These are phyloP conservation scores for Pleurotus salmoneostramineus DNA, from an alignment of 768 basidiomycete genomes.

Conservation along the genomic window DNA sequence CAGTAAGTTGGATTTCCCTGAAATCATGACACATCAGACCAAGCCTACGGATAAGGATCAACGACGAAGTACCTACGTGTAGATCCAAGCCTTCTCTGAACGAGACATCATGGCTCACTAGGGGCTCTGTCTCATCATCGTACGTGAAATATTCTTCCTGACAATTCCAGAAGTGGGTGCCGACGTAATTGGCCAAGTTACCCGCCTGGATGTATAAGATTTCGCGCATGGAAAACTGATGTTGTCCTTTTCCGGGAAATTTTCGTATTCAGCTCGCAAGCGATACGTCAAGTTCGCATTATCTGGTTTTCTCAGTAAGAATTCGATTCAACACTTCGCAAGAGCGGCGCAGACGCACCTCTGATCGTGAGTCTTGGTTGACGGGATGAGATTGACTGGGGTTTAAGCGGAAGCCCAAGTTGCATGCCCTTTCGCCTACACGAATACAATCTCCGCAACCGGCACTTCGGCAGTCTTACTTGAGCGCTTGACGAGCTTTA, in stretches of 20 bases:
- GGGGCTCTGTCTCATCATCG: slow-evolving; percentile 36
- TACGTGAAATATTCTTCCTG: slow-evolving; percentile 68
- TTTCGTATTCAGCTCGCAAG: no score
- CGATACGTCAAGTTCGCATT: no score
- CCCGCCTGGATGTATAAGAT: slow-evolving; percentile 80
- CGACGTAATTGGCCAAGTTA: slow-evolving; percentile 58
- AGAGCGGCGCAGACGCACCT: no score
- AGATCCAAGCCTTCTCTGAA: slow-evolving; percentile 57
- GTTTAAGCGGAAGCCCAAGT: no score
- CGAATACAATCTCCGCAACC: not conserved
- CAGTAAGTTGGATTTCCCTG: slow-evolving; percentile 48
- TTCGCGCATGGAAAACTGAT: slow-evolving; percentile 52
- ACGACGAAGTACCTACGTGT: slow-evolving; percentile 34
- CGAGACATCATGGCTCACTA: slow-evolving; percentile 53
- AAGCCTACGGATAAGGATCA: not conserved
- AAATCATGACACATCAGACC: slow-evolving; percentile 3
- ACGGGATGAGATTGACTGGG: no score
- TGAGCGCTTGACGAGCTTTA: not conserved
- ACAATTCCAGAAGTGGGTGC: slow-evolving; percentile 81
- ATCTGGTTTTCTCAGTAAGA: no score
- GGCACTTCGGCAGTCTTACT: not conserved
- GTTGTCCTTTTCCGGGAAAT: not conserved
- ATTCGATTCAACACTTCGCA: no score
- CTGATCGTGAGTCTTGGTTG: no score
- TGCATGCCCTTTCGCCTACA: not conserved